phyloP scores from a whole-genome alignment of 2,329 filamentous ascomycete species.

The Verticillium nubilum region DNA sequence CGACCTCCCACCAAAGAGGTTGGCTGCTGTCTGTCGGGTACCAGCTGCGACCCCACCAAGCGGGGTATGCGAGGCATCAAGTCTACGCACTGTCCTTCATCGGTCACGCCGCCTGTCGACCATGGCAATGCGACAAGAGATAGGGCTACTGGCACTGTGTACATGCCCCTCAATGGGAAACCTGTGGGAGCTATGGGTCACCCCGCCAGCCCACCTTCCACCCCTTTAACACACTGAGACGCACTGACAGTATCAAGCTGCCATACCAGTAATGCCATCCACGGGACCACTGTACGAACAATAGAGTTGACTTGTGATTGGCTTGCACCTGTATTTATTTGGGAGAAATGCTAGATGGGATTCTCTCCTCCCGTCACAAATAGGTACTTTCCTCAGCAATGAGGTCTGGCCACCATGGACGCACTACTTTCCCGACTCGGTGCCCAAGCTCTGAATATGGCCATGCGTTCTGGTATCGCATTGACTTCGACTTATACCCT shows the following conservation, averaged over 20 bases:
- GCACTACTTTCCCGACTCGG: slow-evolving; percentile 48
- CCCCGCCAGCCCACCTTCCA: not conserved
- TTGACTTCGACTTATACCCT: slow-evolving; percentile 84
- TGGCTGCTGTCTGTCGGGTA: slow-evolving; percentile 1
- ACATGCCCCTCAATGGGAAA: not conserved
- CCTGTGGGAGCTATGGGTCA: not conserved
- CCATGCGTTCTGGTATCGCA: slow-evolving; percentile 79
- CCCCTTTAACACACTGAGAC: not conserved
- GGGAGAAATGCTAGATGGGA: too few species aligned
- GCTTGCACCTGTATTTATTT: not conserved
- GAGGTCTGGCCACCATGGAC: slow-evolving; percentile 56
- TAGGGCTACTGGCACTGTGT: not conserved
- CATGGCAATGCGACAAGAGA: not conserved
- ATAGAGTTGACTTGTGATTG: not conserved
- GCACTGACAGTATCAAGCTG: not conserved
- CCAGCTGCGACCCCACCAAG: not conserved
- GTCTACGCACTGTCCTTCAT: not conserved
- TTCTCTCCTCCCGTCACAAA: too few species aligned
- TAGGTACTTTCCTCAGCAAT: not conserved
- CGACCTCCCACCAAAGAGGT: slow-evolving; percentile 1
- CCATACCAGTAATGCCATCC: not conserved
- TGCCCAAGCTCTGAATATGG: slow-evolving; percentile 82
- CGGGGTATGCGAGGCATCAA: not conserved
- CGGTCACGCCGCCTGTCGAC: not conserved
- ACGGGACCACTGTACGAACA: not conserved